These are phyloP conservation scores for Ustilago tritici DNA, from an alignment of 1,284 basidiomycete genomes.

Conservation along the genomic window DNA sequence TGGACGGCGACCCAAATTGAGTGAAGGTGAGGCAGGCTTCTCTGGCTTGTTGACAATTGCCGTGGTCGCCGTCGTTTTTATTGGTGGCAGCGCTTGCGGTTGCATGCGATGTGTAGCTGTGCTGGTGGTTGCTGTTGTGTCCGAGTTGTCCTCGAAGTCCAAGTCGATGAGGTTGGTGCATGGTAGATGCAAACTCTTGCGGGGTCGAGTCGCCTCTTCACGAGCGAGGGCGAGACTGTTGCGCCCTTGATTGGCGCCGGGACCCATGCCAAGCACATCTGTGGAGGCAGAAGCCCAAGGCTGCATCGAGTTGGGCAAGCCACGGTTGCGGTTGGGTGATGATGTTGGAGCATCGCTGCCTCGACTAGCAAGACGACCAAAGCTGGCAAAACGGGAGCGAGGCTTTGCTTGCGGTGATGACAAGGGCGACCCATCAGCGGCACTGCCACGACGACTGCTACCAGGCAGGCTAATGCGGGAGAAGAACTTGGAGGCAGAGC, in stretches of 20 bases:
- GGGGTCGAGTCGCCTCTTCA: slow-evolving; percentile 33
- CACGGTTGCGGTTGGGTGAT: slow-evolving; percentile 7
- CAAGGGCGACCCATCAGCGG: slow-evolving; percentile 17
- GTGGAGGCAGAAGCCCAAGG: slow-evolving; percentile 49
- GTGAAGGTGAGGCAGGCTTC: slow-evolving; percentile 30
- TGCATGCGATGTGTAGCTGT: slow-evolving; percentile 1
- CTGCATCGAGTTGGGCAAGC: slow-evolving; percentile 39
- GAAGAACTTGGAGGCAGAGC: slow-evolving; percentile 33
- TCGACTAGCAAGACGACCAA: slow-evolving; percentile 24
- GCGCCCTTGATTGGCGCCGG: slow-evolving; percentile 15
- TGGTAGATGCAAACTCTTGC: slow-evolving; percentile 42
- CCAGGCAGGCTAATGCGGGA: slow-evolving; percentile 38
- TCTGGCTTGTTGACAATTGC: slow-evolving; percentile 11
- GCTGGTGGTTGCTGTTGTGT: slow-evolving; percentile 11
- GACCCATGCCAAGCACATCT: slow-evolving; percentile 29
- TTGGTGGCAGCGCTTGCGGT: slow-evolving; percentile 16
- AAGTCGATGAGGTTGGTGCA: slow-evolving; percentile 27
- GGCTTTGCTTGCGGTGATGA: slow-evolving; percentile 24
- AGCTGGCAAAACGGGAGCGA: slow-evolving; percentile 37
- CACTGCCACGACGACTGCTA: slow-evolving; percentile 35
- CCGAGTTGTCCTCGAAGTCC: slow-evolving; percentile 10
- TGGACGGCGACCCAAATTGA: slow-evolving; percentile 19
- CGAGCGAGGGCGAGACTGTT: slow-evolving; percentile 37
- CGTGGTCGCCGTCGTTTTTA: slow-evolving; percentile 2
- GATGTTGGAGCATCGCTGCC: slow-evolving; percentile 4